phyloP scores from a whole-genome alignment of 495 filamentous ascomycete species.

The Neurospora sp. region DNA sequence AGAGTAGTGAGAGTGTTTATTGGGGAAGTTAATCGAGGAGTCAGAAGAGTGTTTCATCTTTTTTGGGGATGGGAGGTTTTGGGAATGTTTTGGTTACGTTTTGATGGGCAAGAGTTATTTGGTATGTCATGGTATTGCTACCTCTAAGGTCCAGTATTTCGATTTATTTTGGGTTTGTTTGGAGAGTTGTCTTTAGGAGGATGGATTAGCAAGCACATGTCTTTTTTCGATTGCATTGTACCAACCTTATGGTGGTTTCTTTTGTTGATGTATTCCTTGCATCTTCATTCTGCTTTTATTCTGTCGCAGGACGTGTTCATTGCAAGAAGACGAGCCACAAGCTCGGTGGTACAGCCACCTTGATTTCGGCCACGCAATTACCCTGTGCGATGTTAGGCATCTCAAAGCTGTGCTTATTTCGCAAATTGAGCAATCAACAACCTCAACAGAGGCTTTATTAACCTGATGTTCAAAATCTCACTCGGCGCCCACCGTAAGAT shows the following conservation, averaged over 20 bases:
- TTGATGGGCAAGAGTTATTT: neutral
- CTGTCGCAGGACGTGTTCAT: neutral
- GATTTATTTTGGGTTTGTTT: neutral
- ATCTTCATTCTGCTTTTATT: neutral
- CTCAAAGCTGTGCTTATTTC: neutral
- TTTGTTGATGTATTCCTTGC: neutral
- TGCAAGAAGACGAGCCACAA: too few relatives aligned
- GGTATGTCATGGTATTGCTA: neutral
- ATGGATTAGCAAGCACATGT: neutral
- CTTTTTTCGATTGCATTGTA: neutral
- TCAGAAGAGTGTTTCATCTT: neutral
- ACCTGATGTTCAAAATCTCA: too few relatives aligned
- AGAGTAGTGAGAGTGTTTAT: neutral
- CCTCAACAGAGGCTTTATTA: too few relatives aligned
- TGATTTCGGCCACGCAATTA: too few relatives aligned
- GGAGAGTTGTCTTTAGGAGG: neutral
- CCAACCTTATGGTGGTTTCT: neutral
- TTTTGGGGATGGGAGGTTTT: neutral
- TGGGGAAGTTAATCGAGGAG: neutral
- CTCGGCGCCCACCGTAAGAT: too few relatives aligned
- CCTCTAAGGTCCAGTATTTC: neutral
- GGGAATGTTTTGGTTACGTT: neutral
- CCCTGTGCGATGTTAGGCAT: too few relatives aligned
- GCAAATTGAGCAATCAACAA: too few relatives aligned
- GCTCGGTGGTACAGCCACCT: too few relatives aligned